phyloP scores from a whole-genome alignment of 768 basidiomycete species.

The Auricularia auricula-judae region DNA sequence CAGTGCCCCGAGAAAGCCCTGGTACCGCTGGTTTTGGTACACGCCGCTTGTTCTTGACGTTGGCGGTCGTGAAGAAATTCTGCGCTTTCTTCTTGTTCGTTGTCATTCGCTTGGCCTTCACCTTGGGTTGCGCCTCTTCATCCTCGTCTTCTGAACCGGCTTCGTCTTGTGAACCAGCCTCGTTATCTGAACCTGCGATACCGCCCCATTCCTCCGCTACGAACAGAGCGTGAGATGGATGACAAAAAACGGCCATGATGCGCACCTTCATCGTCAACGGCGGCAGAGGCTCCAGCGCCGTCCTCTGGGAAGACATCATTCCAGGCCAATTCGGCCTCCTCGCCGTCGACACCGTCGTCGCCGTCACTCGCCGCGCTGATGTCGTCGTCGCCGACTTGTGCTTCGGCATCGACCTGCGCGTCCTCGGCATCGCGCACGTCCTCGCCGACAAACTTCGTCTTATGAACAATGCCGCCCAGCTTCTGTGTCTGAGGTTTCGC shows the following conservation, averaged over 20 bases:
- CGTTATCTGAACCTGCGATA: constrained; percentile 16
- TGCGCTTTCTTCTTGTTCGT: constrained; percentile 91
- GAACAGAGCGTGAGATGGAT: constrained; percentile 13
- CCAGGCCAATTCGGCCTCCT: constrained; percentile 60
- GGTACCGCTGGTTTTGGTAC: not conserved
- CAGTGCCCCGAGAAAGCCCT: not conserved
- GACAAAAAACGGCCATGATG: constrained; percentile 5
- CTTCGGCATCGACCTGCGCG: constrained; percentile 41
- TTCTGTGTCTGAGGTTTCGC: constrained; percentile 64
- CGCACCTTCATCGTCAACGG: constrained; percentile 15
- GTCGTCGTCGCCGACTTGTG: constrained; percentile 24
- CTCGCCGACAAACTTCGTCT: constrained; percentile 76
- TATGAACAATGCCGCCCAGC: constrained; percentile 76
- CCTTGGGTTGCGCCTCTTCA: constrained; percentile 13
- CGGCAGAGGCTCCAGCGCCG: constrained; percentile 19
- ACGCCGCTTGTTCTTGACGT: constrained; percentile 67
- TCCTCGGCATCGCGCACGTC: constrained; percentile 66
- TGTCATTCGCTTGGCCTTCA: constrained; percentile 69
- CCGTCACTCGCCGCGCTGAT: constrained; percentile 17
- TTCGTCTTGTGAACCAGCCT: constrained; percentile 15
- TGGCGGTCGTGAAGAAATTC: constrained; percentile 80
- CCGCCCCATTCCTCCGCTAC: constrained; percentile 16
- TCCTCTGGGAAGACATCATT: constrained; percentile 72
- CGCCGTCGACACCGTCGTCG: constrained; percentile 8
- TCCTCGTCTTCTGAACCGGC: constrained; percentile 23